Conservation (phyloP, 208 protist species). For the Sergeia podlipaevii region DNA sequence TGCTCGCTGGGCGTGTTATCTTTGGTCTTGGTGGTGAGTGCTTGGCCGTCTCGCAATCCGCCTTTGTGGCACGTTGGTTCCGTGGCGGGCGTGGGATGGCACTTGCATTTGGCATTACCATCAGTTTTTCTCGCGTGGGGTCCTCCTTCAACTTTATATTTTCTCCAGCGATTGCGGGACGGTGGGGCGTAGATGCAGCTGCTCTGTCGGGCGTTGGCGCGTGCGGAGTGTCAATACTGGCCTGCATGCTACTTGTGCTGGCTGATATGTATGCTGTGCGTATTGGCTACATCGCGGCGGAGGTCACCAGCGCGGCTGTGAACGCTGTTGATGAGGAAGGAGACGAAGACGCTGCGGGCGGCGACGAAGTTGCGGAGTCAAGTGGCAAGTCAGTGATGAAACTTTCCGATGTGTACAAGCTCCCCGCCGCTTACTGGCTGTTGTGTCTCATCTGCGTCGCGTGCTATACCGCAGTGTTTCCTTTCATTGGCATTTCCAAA, state of each 20-base stretch:
- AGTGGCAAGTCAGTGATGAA: constrained; percentile 17
- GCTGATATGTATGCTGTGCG: constrained; percentile 72
- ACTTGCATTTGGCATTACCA: constrained; percentile 90
- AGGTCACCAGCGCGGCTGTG: constrained; percentile 15
- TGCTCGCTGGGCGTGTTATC: constrained; percentile 77
- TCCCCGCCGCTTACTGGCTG: constrained; percentile 76
- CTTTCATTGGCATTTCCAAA: constrained; percentile 78
- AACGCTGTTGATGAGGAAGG: constrained; percentile 3
- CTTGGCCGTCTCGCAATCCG: constrained; percentile 83
- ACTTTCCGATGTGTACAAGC: constrained; percentile 37
- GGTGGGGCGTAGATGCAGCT: constrained; percentile 50
- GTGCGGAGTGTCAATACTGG: constrained; percentile 61
- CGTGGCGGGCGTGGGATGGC: constrained; percentile 71
- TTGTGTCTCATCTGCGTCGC: constrained; percentile 81
- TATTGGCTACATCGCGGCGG: constrained; percentile 62
- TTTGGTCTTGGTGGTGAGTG: constrained; percentile 91
- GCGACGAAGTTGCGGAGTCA: neutral
- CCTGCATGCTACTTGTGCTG: constrained; percentile 50
- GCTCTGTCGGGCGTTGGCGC: constrained; percentile 47
- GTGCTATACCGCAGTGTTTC: constrained; percentile 82
- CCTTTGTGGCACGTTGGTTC: constrained; percentile 93
- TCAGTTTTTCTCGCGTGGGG: constrained; percentile 87
- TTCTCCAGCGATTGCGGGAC: constrained; percentile 68
- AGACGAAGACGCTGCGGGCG: constrained; percentile 10
- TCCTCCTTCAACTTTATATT: constrained; percentile 92